Conservation (phyloP, 2,329 filamentous ascomycete genomes). For the Chaetomiaceae sp. region DNA sequence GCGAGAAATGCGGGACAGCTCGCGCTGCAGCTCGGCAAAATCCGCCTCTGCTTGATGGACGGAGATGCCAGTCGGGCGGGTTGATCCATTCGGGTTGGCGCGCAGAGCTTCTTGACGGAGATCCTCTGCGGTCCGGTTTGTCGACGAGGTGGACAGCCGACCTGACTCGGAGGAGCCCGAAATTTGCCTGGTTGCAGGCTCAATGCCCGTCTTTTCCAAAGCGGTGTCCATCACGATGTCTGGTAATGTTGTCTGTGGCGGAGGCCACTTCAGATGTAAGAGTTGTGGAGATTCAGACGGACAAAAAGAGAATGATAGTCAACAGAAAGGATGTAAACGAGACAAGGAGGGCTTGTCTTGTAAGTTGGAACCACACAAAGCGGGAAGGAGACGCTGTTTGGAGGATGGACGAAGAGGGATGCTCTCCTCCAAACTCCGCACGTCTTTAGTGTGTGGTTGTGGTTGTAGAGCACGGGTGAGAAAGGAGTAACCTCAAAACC, state of each 20-base stretch:
- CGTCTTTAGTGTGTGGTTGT: neutral
- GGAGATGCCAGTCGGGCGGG: constrained; percentile 50
- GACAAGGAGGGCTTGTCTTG: neutral
- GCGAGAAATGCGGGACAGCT: constrained; percentile 54
- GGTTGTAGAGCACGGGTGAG: neutral
- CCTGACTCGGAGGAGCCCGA: constrained; percentile 1
- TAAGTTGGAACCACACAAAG: neutral
- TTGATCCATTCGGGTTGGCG: constrained; percentile 46
- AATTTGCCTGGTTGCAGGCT: neutral
- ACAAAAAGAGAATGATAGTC: neutral
- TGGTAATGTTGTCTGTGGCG: neutral
- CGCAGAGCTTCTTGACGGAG: constrained; percentile 38
- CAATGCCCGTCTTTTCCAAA: constrained; percentile 1
- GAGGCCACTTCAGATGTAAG: neutral
- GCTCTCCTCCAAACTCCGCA: constrained; percentile 7
- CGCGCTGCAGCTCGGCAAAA: constrained; percentile 61
- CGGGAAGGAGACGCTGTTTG: neutral
- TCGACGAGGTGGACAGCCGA: constrained; percentile 22
- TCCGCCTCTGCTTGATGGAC: constrained; percentile 64
- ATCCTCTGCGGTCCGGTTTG: constrained; percentile 33
- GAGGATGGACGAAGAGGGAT: constrained; percentile 6
- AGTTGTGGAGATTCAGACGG: neutral
- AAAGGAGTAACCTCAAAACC: neutral
- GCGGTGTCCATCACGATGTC: neutral
- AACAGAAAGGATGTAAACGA: neutral